These are phyloP conservation scores for Spironucleus salmonicida DNA, from an alignment of 208 protist species.

Conservation along the genomic window DNA sequence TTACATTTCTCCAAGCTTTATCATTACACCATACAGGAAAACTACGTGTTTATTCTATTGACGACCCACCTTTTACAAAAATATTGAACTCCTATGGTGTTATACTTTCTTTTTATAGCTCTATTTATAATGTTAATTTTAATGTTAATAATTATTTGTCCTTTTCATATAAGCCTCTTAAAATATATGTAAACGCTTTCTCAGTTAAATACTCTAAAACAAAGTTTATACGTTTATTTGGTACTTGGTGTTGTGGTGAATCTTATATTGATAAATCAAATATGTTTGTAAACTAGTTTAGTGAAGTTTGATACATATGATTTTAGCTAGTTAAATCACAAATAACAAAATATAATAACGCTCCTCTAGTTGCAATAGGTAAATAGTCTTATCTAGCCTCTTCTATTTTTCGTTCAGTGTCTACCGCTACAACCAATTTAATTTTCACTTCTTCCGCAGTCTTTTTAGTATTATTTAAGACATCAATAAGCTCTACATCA, in stretches of 20 bases:
- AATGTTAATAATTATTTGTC: conserved; percentile 89
- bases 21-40: conserved; percentile 87
- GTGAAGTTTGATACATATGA: conserved; percentile 91
- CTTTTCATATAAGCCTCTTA: conserved; percentile 80
- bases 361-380: conserved; percentile 73
- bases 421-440: conserved; percentile 69
- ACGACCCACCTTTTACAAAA: conserved; percentile 76
- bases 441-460: conserved; percentile 73
- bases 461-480: conserved; percentile 80
- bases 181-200: conserved; percentile 73
- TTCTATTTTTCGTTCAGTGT: conserved; percentile 82
- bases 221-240: conserved; percentile 71
- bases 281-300: conserved; percentile 79
- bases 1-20: conserved; percentile 75
- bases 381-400: conserved; percentile 82
- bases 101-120: conserved; percentile 61
- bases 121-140: conserved; percentile 80
- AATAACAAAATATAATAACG: conserved; percentile 91
- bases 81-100: conserved; percentile 62
- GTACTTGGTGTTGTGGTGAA: conserved; percentile 60
- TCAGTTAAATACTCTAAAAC: conserved; percentile 81
- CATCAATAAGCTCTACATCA: conserved; percentile 65
- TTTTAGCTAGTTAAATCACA: conserved; percentile 82
- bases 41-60: conserved; percentile 52
- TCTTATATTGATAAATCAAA: conserved; percentile 74